These are phyloP conservation scores for Penicillium concentricum DNA, from an alignment of 2,329 filamentous ascomycete genomes.

Conservation along the genomic window DNA sequence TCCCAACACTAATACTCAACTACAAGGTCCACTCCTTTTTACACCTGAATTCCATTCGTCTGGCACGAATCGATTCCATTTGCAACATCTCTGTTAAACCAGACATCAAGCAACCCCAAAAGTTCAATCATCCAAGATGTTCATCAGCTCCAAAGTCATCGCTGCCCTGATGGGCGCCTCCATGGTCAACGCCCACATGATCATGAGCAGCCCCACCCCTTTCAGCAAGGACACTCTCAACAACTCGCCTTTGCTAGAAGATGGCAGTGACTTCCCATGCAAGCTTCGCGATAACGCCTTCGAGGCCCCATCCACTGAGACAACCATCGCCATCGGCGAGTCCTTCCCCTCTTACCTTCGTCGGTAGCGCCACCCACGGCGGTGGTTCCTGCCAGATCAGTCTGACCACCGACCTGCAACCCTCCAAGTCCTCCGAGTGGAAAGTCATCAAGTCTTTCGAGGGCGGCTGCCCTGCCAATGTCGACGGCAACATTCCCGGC, in stretches of 20 bases:
- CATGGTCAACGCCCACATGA: conserved; percentile 70
- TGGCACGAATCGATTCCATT: conserved; percentile 33
- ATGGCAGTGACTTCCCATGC: conserved; percentile 77
- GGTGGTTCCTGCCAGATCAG: conserved; percentile 91
- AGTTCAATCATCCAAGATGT: conserved; percentile 24
- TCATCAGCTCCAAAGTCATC: conserved; percentile 28
- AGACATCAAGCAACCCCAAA: conserved; percentile 8
- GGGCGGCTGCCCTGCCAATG: conserved; percentile 75
- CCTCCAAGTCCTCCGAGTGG: conserved; percentile 68
- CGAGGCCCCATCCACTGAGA: conserved; percentile 48
- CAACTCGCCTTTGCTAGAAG: conserved; percentile 63
- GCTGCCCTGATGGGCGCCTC: conserved; percentile 53
- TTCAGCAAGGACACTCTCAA: conserved; percentile 52
- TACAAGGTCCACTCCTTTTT: conserved; percentile 22
- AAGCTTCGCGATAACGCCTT: conserved; percentile 56
- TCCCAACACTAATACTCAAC: conserved; percentile 11
- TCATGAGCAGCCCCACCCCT: conserved; percentile 67
- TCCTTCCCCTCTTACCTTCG: conserved; percentile 61
- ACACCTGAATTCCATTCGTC: conserved; percentile 30
- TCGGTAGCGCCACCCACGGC: conserved; percentile 75
- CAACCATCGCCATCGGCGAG: conserved; percentile 64
- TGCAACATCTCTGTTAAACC: conserved; percentile 20
- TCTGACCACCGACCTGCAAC: conserved; percentile 72
- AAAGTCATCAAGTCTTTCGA: conserved; percentile 87
- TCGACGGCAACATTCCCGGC: conserved; percentile 57